Evolutionary conservation across 2,329 filamentous ascomycete species (phyloP).

Genomic region (Penicillium oxalicum): DNA sequence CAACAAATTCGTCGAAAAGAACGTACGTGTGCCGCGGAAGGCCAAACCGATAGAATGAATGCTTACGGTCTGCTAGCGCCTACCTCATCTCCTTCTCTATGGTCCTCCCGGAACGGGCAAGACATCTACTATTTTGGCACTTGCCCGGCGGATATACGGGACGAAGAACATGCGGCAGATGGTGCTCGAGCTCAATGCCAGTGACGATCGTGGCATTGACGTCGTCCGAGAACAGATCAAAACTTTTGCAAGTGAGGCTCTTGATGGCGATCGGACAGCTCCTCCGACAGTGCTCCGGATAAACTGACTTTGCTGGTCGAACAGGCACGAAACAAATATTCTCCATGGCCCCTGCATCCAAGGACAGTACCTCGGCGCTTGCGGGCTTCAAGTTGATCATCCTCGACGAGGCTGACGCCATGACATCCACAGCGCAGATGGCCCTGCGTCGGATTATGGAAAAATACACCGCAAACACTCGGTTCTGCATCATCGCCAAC

Average conservation of each 20-base stretch:
- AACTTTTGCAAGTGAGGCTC: constrained; percentile 72
- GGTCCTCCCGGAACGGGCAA: constrained; percentile 95
- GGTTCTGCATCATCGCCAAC: constrained; percentile 98
- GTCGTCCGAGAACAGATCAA: constrained; percentile 99
- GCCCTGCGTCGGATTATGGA: constrained; percentile 96
- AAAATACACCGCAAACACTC: constrained; percentile 95
- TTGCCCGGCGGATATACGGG: constrained; percentile 90
- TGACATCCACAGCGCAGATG: constrained; percentile 99
- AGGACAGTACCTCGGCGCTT: constrained; percentile 43
- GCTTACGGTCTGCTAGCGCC: constrained; percentile 46
- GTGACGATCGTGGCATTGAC: constrained; percentile 94
- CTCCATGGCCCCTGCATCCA: constrained; percentile 50
- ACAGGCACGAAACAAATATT: constrained; percentile 88
- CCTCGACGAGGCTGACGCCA: constrained; percentile 96
- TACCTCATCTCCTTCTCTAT: constrained; percentile 94
- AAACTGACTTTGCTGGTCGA: constrained; percentile 1
- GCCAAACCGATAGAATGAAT: not conserved
- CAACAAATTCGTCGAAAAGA: constrained; percentile 93
- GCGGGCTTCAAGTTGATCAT: constrained; percentile 93
- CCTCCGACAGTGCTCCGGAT: not conserved
- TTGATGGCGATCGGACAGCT: not conserved
- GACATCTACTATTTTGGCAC: constrained; percentile 90
- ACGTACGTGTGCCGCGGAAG: constrained; percentile 44
- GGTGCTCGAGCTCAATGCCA: constrained; percentile 96
- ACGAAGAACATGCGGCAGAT: constrained; percentile 91